Base-by-base conservation (phyloP, 371 early-diverging fungal species). In the Actinomortierella wolfii region DNA sequence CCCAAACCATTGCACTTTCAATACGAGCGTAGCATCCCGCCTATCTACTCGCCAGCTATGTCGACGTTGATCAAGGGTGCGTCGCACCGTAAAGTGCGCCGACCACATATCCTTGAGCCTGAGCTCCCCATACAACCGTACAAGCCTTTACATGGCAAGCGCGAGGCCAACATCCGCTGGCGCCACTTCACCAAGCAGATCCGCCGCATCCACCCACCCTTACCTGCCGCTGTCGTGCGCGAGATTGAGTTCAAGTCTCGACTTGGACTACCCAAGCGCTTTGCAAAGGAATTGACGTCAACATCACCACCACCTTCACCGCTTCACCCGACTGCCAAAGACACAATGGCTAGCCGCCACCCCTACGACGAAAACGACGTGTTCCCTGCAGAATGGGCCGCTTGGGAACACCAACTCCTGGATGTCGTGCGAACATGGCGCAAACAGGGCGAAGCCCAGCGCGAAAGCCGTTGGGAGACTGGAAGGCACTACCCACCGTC, bases 141-240 rank as follows among this genome's bases (percentile, higher is more conserved):
- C 52, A 71, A 71, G 40, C 71, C 71, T 0, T 28, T 71, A 17
- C 71, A 71, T 9, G 66, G 66, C 8, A 65, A 55, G 21, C 61
- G 71, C 20, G 71, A 71, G 49, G 71, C 71, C 3, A 71, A 71
- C 21, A 51, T 71, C 8, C 61, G 71, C 2, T 71, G 71, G 71
- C 65, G 71, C 11, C 58, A 24, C 40, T 58, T 65, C 25, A 24
- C 57, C 21, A 64, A 65, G 7, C 71, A 65, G 42, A 42, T 65
- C 8, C 20, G 23, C 21, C 64, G 61, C 34, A 29, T 65, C 34
- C 60, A 45, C 0, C 65, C 71, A 2, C 66, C 62, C 0, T 48
- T 71, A 2, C 62, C 61, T 13, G 50, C 49, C 6, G 51, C 57
- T 18, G 49, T 65, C 18, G 58, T 61, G 21, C 55, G 54, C 42